Conservation (phyloP, 768 basidiomycete species). For the Heimioporus sp. region DNA sequence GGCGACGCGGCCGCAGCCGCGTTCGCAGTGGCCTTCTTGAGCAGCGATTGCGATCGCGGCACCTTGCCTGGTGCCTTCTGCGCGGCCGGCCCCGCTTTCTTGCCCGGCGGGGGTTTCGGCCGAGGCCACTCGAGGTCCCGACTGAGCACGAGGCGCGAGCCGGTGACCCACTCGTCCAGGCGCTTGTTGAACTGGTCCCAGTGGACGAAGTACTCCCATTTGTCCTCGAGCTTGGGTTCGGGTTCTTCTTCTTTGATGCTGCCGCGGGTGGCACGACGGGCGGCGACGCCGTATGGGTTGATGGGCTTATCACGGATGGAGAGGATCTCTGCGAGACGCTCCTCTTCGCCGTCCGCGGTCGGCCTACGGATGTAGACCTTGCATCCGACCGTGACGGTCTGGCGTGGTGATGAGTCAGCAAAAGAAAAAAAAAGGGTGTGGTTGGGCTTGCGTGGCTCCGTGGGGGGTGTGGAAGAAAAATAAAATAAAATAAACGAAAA, state of each 20-base stretch:
- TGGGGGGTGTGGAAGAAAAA: constrained; percentile 26
- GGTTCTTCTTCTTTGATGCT: constrained; percentile 46
- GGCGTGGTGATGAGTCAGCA: constrained; percentile 35
- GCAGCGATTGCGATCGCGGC: constrained; percentile 53
- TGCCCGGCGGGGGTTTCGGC: constrained; percentile 64
- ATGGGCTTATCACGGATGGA: constrained; percentile 88
- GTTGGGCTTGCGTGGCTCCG: constrained; percentile 5
- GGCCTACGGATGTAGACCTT: constrained; percentile 91
- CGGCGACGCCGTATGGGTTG: constrained; percentile 47
- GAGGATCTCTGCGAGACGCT: constrained; percentile 93
- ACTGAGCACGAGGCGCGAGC: constrained; percentile 77
- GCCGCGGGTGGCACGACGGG: constrained; percentile 40
- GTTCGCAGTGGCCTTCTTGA: constrained; percentile 71
- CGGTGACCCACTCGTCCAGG: constrained; percentile 94
- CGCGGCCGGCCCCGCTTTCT: constrained; percentile 45
- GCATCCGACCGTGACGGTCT: constrained; percentile 92
- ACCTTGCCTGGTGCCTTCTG: constrained; percentile 64
- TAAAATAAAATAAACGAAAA: constrained; percentile 1
- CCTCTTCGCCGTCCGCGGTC: constrained; percentile 72
- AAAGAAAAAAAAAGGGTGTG: neutral
- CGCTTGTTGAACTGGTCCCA: constrained; percentile 99
- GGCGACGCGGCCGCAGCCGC: constrained; percentile 64
- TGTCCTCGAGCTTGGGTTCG: constrained; percentile 64
- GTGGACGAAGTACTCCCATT: constrained; percentile 94
- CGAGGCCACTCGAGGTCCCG: constrained; percentile 96